Evolutionary conservation across 208 protist genomes (phyloP).

Genomic region (Leishmania mexicana): DNA sequence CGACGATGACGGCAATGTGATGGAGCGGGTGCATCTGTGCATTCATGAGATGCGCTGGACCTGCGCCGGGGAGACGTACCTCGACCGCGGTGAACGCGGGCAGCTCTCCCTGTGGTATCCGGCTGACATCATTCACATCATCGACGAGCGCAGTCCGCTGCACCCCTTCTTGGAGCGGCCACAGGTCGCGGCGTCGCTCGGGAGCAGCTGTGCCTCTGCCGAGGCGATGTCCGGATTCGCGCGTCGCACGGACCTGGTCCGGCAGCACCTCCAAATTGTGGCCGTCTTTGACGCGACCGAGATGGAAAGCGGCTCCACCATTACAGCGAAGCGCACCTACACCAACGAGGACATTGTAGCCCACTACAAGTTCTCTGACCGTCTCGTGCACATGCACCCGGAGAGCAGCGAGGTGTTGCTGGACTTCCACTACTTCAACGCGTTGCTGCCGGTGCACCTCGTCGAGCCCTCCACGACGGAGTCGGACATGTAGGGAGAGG

Average conservation of each 20-base stretch:
- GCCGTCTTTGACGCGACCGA: slow-evolving; percentile 82
- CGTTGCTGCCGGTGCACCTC: slow-evolving; percentile 54
- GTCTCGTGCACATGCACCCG: slow-evolving; percentile 64
- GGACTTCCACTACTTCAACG: slow-evolving; percentile 90
- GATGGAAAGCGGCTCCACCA: slow-evolving; percentile 71
- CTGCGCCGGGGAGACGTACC: slow-evolving; percentile 66
- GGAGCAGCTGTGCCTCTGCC: slow-evolving; percentile 9
- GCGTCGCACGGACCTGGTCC: background rate
- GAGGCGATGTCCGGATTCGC: slow-evolving; percentile 10
- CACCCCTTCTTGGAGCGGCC: slow-evolving; percentile 60
- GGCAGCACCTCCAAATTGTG: slow-evolving; percentile 70
- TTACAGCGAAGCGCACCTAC: slow-evolving; percentile 80
- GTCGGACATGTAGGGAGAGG: slow-evolving; percentile 30
- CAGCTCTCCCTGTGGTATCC: slow-evolving; percentile 86
- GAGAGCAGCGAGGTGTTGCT: slow-evolving; percentile 58
- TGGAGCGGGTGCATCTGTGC: slow-evolving; percentile 61
- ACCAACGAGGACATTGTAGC: slow-evolving; percentile 68
- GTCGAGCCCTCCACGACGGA: slow-evolving; percentile 64
- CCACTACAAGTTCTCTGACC: slow-evolving; percentile 80
- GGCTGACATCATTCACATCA: slow-evolving; percentile 64
- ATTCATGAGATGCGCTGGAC: slow-evolving; percentile 78
- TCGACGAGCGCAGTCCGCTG: slow-evolving; percentile 80
- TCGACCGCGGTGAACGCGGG: slow-evolving; percentile 38
- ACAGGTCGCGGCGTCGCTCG: slow-evolving; percentile 27
- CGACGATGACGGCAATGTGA: slow-evolving; percentile 5